Evolutionary conservation across 2,329 filamentous ascomycete species (phyloP).

Genomic region (Aaosphaeria arxii): DNA sequence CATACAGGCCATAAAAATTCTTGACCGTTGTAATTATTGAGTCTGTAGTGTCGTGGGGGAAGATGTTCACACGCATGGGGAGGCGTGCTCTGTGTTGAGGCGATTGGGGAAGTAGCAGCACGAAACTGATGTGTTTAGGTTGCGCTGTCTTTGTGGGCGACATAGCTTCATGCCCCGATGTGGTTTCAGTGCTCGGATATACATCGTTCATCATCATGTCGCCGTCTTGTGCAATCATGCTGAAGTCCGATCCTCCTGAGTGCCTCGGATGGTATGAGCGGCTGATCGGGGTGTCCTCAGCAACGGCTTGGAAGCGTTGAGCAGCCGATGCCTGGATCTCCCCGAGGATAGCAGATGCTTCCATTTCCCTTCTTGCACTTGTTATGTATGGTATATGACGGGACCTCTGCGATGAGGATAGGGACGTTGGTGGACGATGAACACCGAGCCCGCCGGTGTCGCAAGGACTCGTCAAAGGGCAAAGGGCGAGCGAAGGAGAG

Average conservation of each 20-base stretch:
- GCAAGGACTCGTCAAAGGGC: conserved; percentile 31
- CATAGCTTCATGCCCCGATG: conserved; percentile 28
- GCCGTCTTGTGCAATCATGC: conserved; percentile 23
- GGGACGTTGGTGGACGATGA: conserved; percentile 15
- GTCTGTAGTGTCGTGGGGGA: conserved; percentile 91
- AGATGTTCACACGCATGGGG: conserved; percentile 87
- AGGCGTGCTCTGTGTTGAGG: conserved; percentile 70
- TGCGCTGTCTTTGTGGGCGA: conserved; percentile 37
- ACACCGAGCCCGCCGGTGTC: conserved; percentile 39
- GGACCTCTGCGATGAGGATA: conserved; percentile 9
- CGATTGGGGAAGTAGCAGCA: conserved; percentile 67
- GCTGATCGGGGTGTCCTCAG: conserved; percentile 24
- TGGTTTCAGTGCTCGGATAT: conserved; percentile 35
- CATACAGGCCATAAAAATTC: conserved; percentile 97
- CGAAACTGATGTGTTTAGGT: conserved; percentile 74
- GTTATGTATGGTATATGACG: conserved; percentile 10
- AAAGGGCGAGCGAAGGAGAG: conserved; percentile 27
- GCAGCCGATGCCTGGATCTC: conserved; percentile 22
- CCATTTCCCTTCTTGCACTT: background rate
- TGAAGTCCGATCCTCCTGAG: conserved; percentile 16
- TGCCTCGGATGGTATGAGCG: conserved; percentile 26
- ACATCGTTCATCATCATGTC: conserved; percentile 31
- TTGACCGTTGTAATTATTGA: conserved; percentile 98
- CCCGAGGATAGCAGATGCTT: conserved; percentile 29
- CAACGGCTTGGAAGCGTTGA: conserved; percentile 20